These are phyloP conservation scores for Colletotrichum phormii DNA, from an alignment of 2,329 filamentous ascomycete genomes.

Conservation along the genomic window DNA sequence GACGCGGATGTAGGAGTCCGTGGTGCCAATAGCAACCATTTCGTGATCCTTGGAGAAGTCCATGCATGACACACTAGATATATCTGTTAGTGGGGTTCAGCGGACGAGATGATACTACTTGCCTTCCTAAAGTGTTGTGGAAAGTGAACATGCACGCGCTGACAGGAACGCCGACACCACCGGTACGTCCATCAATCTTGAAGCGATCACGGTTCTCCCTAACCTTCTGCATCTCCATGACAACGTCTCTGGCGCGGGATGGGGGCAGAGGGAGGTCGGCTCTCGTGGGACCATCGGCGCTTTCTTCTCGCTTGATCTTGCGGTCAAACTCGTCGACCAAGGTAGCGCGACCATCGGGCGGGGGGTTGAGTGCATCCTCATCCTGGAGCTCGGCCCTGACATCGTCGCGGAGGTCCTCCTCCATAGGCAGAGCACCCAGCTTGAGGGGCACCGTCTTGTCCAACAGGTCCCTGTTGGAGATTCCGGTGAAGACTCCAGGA, in stretches of 20 bases:
- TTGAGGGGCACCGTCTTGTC: conserved; percentile 71
- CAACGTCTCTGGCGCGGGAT: conserved; percentile 88
- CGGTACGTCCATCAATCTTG: conserved; percentile 84
- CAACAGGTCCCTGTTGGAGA: conserved; percentile 70
- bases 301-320: conserved; percentile 89
- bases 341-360: conserved; percentile 75
- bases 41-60: conserved; percentile 94
- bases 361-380: conserved; percentile 82
- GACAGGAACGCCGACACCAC: conserved; percentile 83
- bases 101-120: conserved; percentile 46
- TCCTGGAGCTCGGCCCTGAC: conserved; percentile 89
- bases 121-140: conserved; percentile 95
- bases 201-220: conserved; percentile 94
- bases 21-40: conserved; percentile 88
- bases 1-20: conserved; percentile 94
- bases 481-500: conserved; percentile 70
- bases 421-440: conserved; percentile 86
- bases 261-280: conserved; percentile 87
- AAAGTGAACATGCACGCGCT: conserved; percentile 99
- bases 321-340: conserved; percentile 90
- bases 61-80: conserved; percentile 82
- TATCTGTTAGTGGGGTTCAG: conserved; percentile 35
- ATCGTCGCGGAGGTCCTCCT: conserved; percentile 84
- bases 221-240: conserved; percentile 93
- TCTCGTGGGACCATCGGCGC: conserved; percentile 82